phyloP scores from a whole-genome alignment of 2,329 filamentous ascomycete genomes.

The Lasiodiplodia sp. region DNA sequence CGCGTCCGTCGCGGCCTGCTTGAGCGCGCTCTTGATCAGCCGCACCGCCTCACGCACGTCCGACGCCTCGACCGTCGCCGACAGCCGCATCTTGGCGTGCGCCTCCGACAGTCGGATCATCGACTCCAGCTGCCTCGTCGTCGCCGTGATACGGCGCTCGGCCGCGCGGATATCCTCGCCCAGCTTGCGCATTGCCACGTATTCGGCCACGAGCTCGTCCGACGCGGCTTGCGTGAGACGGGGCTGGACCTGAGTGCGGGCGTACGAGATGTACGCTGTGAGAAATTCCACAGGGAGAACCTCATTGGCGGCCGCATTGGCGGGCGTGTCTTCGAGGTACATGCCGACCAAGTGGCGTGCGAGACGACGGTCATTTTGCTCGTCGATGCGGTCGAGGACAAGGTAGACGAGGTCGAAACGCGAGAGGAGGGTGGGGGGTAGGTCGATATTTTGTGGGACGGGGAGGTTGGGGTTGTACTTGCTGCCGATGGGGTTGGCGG shows the following conservation, averaged over 20 bases:
- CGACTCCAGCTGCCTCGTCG: slow-evolving; percentile 92
- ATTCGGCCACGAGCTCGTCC: slow-evolving; percentile 83
- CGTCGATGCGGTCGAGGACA: slow-evolving; percentile 91
- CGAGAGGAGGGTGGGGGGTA: slow-evolving; percentile 91
- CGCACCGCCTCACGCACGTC: slow-evolving; percentile 93
- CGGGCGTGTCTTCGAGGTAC: slow-evolving; percentile 94
- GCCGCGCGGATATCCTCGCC: slow-evolving; percentile 75
- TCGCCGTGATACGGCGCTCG: slow-evolving; percentile 97
- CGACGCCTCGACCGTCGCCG: slow-evolving; percentile 73
- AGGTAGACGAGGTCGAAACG: slow-evolving; percentile 98
- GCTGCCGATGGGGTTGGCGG: slow-evolving; percentile 96
- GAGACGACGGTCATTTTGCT: slow-evolving; percentile 84
- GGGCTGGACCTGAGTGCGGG: slow-evolving; percentile 84
- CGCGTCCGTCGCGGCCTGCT: slow-evolving; percentile 94
- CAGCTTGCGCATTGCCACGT: slow-evolving; percentile 93
- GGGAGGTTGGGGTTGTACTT: slow-evolving; percentile 96
- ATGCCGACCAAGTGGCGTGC: slow-evolving; percentile 94
- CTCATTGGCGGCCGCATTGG: slow-evolving; percentile 80
- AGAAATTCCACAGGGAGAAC: slow-evolving; percentile 90
- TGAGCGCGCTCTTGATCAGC: slow-evolving; percentile 90
- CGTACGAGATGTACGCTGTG: slow-evolving; percentile 96
- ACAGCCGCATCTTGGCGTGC: slow-evolving; percentile 96
- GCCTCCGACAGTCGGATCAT: slow-evolving; percentile 98
- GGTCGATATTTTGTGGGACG: slow-evolving; percentile 96
- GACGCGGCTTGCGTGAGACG: slow-evolving; percentile 80